Base-by-base conservation (phyloP, 75 land plant species). In the Cupressus sempervirens region DNA sequence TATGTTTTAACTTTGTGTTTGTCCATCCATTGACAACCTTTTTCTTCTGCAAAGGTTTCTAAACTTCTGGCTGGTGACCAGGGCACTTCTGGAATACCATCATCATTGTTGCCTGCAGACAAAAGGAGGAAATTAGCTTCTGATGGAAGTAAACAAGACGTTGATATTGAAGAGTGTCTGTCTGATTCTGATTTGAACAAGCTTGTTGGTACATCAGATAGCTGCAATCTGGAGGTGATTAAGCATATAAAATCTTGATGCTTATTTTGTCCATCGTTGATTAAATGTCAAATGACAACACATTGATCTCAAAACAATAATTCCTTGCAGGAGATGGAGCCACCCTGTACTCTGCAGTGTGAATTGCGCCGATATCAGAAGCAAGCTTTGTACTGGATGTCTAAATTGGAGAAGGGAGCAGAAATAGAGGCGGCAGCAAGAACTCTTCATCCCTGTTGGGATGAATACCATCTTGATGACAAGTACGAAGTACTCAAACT, bases 371-470 rank as follows among this genome's bases (percentile, higher is more conserved):
- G 94, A 29, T 96, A 96, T 83, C 98, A 96, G 86, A 96, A 96
- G 83, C 96, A 96, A 88, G 98, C 96, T 32, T 92, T 96, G 20
- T 87, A 89, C 58, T 96, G 98, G 98, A 96, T 96, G 98, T 82
- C 86, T 16, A 86, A 91, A 77, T 85, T 87, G 67, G 98, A 96
- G 83, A 91, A 86, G 81, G 94, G 97, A 43, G 68, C 75, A 74
- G 86, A 84, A 70, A 88, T 81, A 23, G 93, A 91, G 84, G 87
- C 91, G 77, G 96, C 98, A 81, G 88, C 91, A 52, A 87, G 86
- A 81, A 88, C 93, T 76, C 92, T 96, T 81, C 98, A 96, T 92
- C 96, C 98, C 18, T 96, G 96, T 82, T 96, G 98, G 98, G 88
- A 84, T 54, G 95, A 90, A 3, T 95, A 95, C 87, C 90, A 87